Conservation (phyloP, 306 rosid genomes). For the Coriaria nepalensis region DNA sequence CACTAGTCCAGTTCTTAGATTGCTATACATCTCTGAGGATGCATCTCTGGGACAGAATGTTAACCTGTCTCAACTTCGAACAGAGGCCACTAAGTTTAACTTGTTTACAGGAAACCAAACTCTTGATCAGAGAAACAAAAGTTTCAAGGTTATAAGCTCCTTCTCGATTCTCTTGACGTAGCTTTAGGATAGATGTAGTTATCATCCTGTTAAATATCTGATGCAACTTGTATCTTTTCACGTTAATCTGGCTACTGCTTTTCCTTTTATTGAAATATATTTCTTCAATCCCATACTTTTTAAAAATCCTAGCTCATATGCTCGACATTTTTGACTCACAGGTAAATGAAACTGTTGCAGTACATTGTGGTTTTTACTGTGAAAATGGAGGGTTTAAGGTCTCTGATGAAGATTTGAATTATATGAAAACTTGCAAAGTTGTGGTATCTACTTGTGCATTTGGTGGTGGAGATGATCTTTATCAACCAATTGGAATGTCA, state of each 20-base stretch:
- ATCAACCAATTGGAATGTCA: slow-evolving; percentile 94
- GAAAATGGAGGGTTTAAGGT: slow-evolving; percentile 66
- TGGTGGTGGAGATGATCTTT: slow-evolving; percentile 99
- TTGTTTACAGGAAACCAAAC: slow-evolving; percentile 84
- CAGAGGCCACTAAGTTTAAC: slow-evolving; percentile 47
- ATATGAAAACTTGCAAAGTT: slow-evolving; percentile 51
- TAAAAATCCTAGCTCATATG: slow-evolving; percentile 5
- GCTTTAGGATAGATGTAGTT: too few species aligned
- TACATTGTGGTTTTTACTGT: slow-evolving; percentile 86
- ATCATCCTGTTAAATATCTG: too few species aligned
- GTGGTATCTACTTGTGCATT: slow-evolving; percentile 94
- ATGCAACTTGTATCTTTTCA: too few species aligned
- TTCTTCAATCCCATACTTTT: too few species aligned
- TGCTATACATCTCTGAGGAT: slow-evolving; percentile 39
- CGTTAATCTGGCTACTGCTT: too few species aligned
- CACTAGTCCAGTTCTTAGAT: slow-evolving; percentile 26
- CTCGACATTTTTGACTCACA: slow-evolving; percentile 22
- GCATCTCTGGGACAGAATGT: slow-evolving; percentile 29
- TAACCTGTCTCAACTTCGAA: slow-evolving; percentile 24
- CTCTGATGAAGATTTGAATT: slow-evolving; percentile 52
- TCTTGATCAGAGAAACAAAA: slow-evolving; percentile 47
- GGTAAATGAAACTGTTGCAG: slow-evolving; percentile 42
- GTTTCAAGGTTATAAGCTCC: slow-evolving; percentile 62
- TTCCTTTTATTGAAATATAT: too few species aligned
- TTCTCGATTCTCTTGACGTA: not conserved